Conservation (phyloP, 2,329 filamentous ascomycete species). For the Bipolaris oryzae region DNA sequence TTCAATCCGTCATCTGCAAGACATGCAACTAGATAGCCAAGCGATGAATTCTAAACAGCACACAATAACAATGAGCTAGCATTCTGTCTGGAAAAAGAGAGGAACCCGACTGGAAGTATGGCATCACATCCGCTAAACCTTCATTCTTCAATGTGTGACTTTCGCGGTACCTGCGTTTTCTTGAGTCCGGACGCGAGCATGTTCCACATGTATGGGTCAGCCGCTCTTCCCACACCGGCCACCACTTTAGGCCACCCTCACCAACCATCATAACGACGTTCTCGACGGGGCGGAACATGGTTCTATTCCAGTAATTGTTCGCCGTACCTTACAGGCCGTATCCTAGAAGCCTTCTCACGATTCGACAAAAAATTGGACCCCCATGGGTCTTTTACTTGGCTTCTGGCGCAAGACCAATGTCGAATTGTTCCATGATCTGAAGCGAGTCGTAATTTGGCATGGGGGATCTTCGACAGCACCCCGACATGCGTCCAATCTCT, state of each 20-base stretch:
- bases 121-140: not conserved
- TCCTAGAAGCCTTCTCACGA: slow-evolving; percentile 7
- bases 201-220: slow-evolving; percentile 4
- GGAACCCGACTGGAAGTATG: not conserved
- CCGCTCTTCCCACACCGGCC: slow-evolving; percentile 9
- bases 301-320: slow-evolving; percentile 6
- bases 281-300: slow-evolving; percentile 7
- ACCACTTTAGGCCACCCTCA: slow-evolving; percentile 11
- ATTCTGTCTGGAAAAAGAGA: not conserved
- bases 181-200: not conserved
- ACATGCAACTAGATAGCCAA: not conserved
- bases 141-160: not conserved
- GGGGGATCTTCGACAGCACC: slow-evolving; percentile 6
- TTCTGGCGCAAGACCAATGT: slow-evolving; percentile 6
- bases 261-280: not conserved
- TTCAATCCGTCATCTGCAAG: not conserved
- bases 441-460: slow-evolving; percentile 2
- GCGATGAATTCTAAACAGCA: not conserved
- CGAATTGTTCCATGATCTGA: slow-evolving; percentile 5
- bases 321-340: slow-evolving; percentile 7
- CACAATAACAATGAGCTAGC: not conserved
- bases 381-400: slow-evolving; percentile 5
- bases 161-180: not conserved
- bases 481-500: slow-evolving; percentile 6
- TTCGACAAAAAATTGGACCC: slow-evolving; percentile 9